Evolutionary conservation across 2,329 filamentous ascomycete genomes (phyloP), one percentile per base, ranked within the genome.

Genomic region (Epichloe aotearoae): DNA sequence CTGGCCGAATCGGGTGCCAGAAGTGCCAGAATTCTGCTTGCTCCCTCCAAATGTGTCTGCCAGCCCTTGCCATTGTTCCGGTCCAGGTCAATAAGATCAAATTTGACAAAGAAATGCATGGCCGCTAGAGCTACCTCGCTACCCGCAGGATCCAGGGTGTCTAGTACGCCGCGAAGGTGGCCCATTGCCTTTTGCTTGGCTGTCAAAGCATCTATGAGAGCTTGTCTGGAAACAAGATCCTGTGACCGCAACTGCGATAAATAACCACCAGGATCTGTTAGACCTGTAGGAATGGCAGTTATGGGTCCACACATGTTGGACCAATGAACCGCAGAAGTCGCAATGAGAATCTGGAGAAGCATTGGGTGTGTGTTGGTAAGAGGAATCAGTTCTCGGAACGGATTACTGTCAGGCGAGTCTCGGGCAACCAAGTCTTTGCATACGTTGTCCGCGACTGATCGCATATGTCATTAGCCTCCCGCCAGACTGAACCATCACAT

Each of bases 401-500:
- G 73, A 51, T 76, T 76, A 52, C 60, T 64, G 39, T 65, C 66
- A 6, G 67, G 66, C 3, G 65, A 65, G 60, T 75, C 73, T 56
- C 74, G 68, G 50, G 72, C 66, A 39, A 75, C 71, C 46, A 80
- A 69, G 56, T 79, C 76, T 59, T 73, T 71, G 61, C 76, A 80
- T 51, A 81, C 66, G 48, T 73, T 63, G 52, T 69, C 59, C 60
- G 69, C 61, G 66, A 75, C 66, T 75, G 48, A 40, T 30, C 15
- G 19, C 12, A 41, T 36, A 49, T 50, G 55, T 50, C 54, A 52
- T 61, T 62, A 64, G 62, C 52, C 57, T 52, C 26, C 8, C 26
- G 10, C 26, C 8, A 30, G 26, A 30, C 26, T 30, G 26, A 30
- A 30, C 26, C 26, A 30, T 30, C 8, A 23, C 26, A 30, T 30